These are phyloP conservation scores for Lactarius evosmus DNA, from an alignment of 768 basidiomycete species.

Conservation along the genomic window DNA sequence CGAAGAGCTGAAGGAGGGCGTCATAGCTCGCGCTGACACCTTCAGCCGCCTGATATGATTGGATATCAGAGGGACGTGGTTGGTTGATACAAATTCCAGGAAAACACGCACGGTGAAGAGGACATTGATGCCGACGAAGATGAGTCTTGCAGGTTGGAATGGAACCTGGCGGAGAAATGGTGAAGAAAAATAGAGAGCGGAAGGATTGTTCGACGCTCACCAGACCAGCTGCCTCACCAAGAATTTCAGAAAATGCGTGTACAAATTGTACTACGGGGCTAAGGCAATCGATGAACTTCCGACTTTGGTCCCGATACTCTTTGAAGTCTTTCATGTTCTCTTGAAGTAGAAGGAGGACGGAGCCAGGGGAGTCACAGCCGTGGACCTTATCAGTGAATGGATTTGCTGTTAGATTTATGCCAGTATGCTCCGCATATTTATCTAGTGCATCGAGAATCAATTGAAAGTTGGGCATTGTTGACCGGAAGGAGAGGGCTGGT, in stretches of 20 bases:
- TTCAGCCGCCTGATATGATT: not conserved
- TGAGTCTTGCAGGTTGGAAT: not conserved
- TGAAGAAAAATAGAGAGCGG: not conserved
- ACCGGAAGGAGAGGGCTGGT: not conserved
- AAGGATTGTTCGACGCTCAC: not conserved
- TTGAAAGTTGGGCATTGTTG: not conserved
- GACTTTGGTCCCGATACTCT: not conserved
- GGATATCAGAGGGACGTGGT: not conserved
- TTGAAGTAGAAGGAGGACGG: not conserved
- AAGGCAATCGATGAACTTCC: not conserved
- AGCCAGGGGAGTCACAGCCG: not conserved
- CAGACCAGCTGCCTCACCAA: not conserved
- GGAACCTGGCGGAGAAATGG: not conserved
- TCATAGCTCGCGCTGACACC: not conserved
- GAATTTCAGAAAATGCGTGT: not conserved
- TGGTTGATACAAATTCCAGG: not conserved
- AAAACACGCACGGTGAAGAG: not conserved
- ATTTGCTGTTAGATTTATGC: not conserved
- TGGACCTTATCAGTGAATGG: not conserved
- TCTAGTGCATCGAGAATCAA: not conserved
- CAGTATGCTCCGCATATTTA: not conserved
- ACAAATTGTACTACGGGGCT: not conserved
- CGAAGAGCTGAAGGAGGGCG: not conserved
- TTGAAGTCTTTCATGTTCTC: not conserved
- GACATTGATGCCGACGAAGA: not conserved